Percentiles rank a stretch among this genome's conserved stretches.
Evolutionary conservation across 371 early-diverging fungal species (phyloP).

Genomic region (Syncephalastrum sp.): DNA sequence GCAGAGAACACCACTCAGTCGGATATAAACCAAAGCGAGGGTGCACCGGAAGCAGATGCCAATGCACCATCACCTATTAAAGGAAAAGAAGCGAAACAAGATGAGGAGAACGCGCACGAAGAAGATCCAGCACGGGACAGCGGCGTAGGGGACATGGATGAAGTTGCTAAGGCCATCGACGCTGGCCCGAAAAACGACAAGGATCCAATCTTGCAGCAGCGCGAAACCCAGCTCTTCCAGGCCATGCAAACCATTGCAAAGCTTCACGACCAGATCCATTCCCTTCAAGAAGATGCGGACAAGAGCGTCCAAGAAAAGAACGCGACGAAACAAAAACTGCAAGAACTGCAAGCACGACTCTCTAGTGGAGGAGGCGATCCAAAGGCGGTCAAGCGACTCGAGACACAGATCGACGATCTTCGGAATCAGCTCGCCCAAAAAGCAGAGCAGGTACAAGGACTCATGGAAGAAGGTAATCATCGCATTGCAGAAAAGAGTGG

Average conservation of each 20-base stretch:
- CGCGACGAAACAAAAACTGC: constrained; percentile 13
- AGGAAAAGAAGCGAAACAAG: not conserved
- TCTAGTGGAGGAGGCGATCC: constrained; percentile 9
- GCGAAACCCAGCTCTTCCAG: constrained; percentile 63
- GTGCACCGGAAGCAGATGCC: no score
- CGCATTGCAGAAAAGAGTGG: not conserved
- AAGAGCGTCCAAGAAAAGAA: constrained; percentile 7
- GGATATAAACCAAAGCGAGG: no score
- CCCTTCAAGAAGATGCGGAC: constrained; percentile 35
- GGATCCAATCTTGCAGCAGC: constrained; percentile 49
- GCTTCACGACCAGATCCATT: constrained; percentile 59
- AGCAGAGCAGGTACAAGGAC: constrained; percentile 62
- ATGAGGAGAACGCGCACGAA: no score
- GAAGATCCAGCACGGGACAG: no score
- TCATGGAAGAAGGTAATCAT: constrained; percentile 61
- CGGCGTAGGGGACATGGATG: no score
- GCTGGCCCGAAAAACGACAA: constrained; percentile 1
- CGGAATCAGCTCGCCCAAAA: constrained; percentile 52
- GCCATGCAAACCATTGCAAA: constrained; percentile 64
- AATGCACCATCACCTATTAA: not conserved
- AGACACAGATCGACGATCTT: constrained; percentile 49
- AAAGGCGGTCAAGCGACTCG: constrained; percentile 29
- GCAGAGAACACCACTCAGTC: no score
- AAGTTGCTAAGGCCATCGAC: no score
- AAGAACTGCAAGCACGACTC: constrained; percentile 9